A percentile compares a stretch with the other conserved stretches of the same genome.
phyloP scores from a whole-genome alignment of 371 early-diverging fungal species.

The Dinochytrium kinnereticum region DNA sequence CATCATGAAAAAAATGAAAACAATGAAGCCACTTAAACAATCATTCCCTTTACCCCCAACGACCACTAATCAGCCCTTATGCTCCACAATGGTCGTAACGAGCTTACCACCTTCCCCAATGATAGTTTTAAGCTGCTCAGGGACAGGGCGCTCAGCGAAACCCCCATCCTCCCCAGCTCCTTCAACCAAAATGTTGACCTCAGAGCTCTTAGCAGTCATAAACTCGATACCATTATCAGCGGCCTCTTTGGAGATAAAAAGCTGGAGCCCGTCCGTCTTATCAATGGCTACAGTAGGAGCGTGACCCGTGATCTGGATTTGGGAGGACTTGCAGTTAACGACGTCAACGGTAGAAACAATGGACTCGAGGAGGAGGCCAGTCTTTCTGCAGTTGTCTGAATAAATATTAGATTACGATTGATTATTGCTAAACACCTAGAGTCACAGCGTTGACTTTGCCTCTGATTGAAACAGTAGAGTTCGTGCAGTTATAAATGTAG shows the following conservation, averaged over 20 bases:
- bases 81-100: constrained; percentile 84
- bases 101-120: constrained; percentile 80
- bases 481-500: constrained; percentile 90
- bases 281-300: constrained; percentile 89
- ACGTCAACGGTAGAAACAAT: constrained; percentile 87
- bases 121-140: constrained; percentile 92
- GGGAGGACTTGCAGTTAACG: constrained; percentile 88
- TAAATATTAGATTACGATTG: background rate
- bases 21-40: too few species aligned
- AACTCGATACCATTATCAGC: constrained; percentile 71
- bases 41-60: too few species aligned
- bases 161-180: constrained; percentile 75
- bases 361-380: constrained; percentile 83
- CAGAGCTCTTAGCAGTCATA: constrained; percentile 86
- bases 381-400: constrained; percentile 83
- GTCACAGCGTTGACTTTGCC: constrained; percentile 92
- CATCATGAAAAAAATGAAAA: too few species aligned
- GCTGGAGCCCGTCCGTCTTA: constrained; percentile 90
- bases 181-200: constrained; percentile 81
- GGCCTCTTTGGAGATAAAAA: constrained; percentile 77
- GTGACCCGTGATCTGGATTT: constrained; percentile 84
- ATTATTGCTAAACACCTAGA: constrained; percentile 64
- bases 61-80: too few species aligned
- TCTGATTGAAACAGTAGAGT: constrained; percentile 86
- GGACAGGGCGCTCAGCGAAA: constrained; percentile 82